phyloP scores from a whole-genome alignment of 2,329 filamentous ascomycete species.

The Botrytis byssoidea region DNA sequence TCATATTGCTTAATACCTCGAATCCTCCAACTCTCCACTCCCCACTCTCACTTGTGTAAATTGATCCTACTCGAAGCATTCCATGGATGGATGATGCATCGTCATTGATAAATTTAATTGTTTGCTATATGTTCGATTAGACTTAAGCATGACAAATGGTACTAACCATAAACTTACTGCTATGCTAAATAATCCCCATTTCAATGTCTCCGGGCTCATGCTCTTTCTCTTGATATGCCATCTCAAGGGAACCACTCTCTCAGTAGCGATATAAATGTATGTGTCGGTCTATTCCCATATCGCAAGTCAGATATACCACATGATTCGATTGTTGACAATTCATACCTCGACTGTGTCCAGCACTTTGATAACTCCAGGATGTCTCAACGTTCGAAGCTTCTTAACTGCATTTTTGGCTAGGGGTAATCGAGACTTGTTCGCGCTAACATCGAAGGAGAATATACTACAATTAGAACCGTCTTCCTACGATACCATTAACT shows the following conservation, averaged over 20 bases:
- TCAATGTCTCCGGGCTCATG: conserved; percentile 85
- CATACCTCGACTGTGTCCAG: conserved; percentile 88
- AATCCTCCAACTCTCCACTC: conserved; percentile 98
- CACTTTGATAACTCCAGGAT: conserved; percentile 92
- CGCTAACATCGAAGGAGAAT: conserved; percentile 86
- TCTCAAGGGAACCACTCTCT: conserved; percentile 79
- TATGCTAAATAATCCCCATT: conserved; percentile 90
- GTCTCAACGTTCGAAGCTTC: conserved; percentile 87
- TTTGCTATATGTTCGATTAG: conserved; percentile 56
- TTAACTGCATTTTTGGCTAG: conserved; percentile 91
- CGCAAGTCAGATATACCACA: conserved; percentile 29
- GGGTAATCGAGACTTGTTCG: conserved; percentile 77
- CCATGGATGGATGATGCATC: conserved; percentile 92
- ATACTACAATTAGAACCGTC: conserved; percentile 94
- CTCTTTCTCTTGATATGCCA: conserved; percentile 91
- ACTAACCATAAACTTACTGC: conserved; percentile 55
- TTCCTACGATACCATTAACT: conserved; percentile 57
- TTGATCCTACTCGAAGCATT: conserved; percentile 76
- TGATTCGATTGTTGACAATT: conserved; percentile 7
- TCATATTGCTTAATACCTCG: conserved; percentile 89
- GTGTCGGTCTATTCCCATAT: conserved; percentile 68
- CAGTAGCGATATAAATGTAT: conserved; percentile 94
- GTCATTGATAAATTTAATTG: conserved; percentile 92
- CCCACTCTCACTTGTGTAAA: conserved; percentile 93
- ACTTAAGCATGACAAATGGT: not conserved